A percentile compares a stretch with the other conserved stretches of the same genome.
phyloP scores from a whole-genome alignment of 352 stramenopile genomes.

The Globisporangium takayamanum region DNA sequence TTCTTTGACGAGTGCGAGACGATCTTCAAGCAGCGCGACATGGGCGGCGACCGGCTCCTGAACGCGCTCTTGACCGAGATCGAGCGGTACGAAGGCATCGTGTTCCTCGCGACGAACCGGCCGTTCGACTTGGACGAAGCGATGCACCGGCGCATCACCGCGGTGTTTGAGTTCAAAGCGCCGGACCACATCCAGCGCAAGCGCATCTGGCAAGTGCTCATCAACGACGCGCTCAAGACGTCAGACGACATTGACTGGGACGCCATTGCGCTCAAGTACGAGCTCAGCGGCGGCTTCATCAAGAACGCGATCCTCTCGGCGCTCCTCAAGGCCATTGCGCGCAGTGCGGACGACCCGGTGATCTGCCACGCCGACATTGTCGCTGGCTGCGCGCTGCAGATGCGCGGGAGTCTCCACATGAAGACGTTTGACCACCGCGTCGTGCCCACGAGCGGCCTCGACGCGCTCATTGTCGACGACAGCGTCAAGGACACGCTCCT shows the following conservation, averaged over 20 bases:
- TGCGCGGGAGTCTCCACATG: slow-evolving; percentile 85
- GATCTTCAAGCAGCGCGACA: slow-evolving; percentile 83
- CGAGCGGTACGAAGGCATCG: slow-evolving; percentile 83
- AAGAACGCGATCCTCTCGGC: slow-evolving; percentile 87
- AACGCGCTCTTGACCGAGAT: slow-evolving; percentile 87
- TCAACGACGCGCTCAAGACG: slow-evolving; percentile 44
- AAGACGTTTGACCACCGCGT: slow-evolving; percentile 87
- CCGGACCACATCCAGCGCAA: slow-evolving; percentile 77
- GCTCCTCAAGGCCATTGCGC: slow-evolving; percentile 70
- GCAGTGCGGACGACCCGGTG: slow-evolving; percentile 44
- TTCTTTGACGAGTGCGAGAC: slow-evolving; percentile 90
- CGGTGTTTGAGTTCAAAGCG: slow-evolving; percentile 85
- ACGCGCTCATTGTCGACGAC: slow-evolving; percentile 66
- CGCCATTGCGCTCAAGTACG: slow-evolving; percentile 80
- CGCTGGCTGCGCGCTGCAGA: slow-evolving; percentile 74
- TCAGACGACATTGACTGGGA: slow-evolving; percentile 77
- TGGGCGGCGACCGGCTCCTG: slow-evolving; percentile 67
- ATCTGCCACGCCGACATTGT: slow-evolving; percentile 78
- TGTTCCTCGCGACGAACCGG: slow-evolving; percentile 86
- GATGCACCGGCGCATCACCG: slow-evolving; percentile 88
- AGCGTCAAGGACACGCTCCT: slow-evolving; percentile 59
- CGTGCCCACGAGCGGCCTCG: slow-evolving; percentile 64
- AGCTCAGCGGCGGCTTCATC: slow-evolving; percentile 88
- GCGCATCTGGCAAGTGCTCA: slow-evolving; percentile 81
- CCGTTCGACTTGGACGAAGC: slow-evolving; percentile 86